Conservation (phyloP, 176 grass and related monocot species). For the Themeda triandra region DNA sequence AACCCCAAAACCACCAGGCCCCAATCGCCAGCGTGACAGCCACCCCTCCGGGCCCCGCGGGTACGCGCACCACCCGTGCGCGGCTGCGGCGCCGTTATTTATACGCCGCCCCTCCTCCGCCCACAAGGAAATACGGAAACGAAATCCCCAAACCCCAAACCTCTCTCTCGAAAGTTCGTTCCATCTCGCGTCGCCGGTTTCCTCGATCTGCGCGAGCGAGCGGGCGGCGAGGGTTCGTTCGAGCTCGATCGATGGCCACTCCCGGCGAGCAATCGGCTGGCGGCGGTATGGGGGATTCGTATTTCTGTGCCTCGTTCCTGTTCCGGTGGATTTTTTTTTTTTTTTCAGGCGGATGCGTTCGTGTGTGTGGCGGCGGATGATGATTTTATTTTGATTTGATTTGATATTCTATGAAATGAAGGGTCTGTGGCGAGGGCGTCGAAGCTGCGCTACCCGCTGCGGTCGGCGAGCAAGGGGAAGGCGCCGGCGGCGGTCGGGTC, state of each 20-base stretch:
- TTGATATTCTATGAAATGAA: background rate
- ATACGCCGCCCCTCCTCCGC: background rate
- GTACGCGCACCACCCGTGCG: background rate
- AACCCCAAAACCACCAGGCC: rapidly evolving
- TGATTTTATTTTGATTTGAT: background rate
- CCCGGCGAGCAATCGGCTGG: conserved; percentile 14
- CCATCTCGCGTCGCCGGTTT: background rate
- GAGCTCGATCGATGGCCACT: conserved; percentile 34
- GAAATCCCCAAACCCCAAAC: background rate
- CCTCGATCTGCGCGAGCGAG: background rate
- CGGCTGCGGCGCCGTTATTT: background rate
- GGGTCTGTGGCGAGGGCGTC: conserved; percentile 38
- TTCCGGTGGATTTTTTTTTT: background rate
- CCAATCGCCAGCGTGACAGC: background rate
- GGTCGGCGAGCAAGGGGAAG: conserved; percentile 52
- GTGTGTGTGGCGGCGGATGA: background rate
- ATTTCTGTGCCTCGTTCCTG: background rate
- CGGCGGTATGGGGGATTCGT: background rate
- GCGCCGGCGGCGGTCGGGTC: background rate
- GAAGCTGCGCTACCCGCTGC: conserved; percentile 66
- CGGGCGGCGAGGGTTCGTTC: background rate
- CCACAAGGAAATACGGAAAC: background rate
- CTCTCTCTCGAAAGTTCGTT: background rate
- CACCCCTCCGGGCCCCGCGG: background rate
- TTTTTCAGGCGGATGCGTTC: background rate